Evolutionary conservation across 164 flowering plant species (phyloP), one percentile per base, ranked within the genome.

Genomic region (Stephania cephalantha): DNA sequence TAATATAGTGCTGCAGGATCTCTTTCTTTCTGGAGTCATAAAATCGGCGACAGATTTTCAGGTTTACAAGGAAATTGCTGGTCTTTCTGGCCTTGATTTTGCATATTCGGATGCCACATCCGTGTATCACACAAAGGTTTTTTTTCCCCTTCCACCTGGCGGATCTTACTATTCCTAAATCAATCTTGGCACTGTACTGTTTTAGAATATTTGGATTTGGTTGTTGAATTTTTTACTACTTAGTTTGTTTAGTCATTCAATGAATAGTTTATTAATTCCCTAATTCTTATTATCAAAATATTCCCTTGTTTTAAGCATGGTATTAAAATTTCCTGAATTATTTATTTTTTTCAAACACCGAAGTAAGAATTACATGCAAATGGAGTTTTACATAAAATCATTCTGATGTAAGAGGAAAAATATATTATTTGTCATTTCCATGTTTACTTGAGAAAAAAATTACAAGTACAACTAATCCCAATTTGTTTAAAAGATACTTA

Each of bases 61-160:
- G 88, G 84, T 92, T 20, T 92, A 92, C 85, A 84, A 81, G 78
- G 95, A 92, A 79, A 80, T 92, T 81, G 91, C 88, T 76, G 91
- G 90, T 79, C 91, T 92, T 73, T 90, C 97, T 48, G 95, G 97
- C 66, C 89, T 92, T 71, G 97, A 90, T 84, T 92, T 92, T 79
- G 97, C 90, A 29, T 92, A 79, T 70, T 31, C 81, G 15, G 97
- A 92, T 79, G 83, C 79, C n/a, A 82, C 82, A 78, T 91, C 90
- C n/a, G 92, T 92, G 69, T 92, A 92, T 82, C 95, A 92, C 82
- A 92, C 97, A 25, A 92, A 90, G 95, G 97, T 92, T 78, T 75
- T 64, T 70, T 48, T 76, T 18, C 69, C 20, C 46, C 10, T 1
- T 29, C 55, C 55, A 42, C 53, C 45, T 31, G 9, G 12, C 10